Percentiles rank a stretch among this genome's conserved stretches.
phyloP scores from a whole-genome alignment of 495 filamentous ascomycete species.

The Aspergillus funiculosus region DNA sequence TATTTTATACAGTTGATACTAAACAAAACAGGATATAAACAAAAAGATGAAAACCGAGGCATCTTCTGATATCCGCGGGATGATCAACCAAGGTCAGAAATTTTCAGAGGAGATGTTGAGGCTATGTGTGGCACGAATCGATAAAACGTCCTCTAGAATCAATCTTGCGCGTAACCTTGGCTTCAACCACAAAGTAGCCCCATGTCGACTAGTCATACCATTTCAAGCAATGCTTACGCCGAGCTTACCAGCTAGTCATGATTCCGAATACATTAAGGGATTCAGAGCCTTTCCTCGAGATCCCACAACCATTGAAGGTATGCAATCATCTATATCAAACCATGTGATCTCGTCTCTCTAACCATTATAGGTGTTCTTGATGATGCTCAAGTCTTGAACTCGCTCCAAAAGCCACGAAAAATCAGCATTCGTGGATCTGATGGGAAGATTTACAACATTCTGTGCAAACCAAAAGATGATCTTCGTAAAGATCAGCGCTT shows the following conservation, averaged over 20 bases:
- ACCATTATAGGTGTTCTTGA: slow-evolving; percentile 60
- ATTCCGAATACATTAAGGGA: slow-evolving; percentile 58
- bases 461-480: slow-evolving; percentile 98
- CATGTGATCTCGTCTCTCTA: too few species aligned
- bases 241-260: slow-evolving; percentile 68
- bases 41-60: slow-evolving; percentile 42
- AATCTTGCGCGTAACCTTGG: slow-evolving; percentile 68
- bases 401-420: slow-evolving; percentile 86
- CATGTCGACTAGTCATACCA: slow-evolving; percentile 80
- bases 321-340: not conserved
- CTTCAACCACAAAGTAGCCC: slow-evolving; percentile 78
- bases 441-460: slow-evolving; percentile 76
- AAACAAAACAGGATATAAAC: slow-evolving; percentile 33
- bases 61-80: slow-evolving; percentile 51
- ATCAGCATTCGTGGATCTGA: slow-evolving; percentile 85
- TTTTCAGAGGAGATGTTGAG: slow-evolving; percentile 77
- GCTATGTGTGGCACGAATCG: slow-evolving; percentile 68
- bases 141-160: slow-evolving; percentile 62
- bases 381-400: slow-evolving; percentile 82
- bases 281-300: slow-evolving; percentile 76
- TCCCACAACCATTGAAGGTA: slow-evolving; percentile 54
- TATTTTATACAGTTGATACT: slow-evolving; percentile 2
- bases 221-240: slow-evolving; percentile 79
- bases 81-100: slow-evolving; percentile 74
- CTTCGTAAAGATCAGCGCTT: slow-evolving; percentile 92